Evolutionary conservation across 2,329 filamentous ascomycete genomes (phyloP).

Genomic region (Pseudonectria foliicola): DNA sequence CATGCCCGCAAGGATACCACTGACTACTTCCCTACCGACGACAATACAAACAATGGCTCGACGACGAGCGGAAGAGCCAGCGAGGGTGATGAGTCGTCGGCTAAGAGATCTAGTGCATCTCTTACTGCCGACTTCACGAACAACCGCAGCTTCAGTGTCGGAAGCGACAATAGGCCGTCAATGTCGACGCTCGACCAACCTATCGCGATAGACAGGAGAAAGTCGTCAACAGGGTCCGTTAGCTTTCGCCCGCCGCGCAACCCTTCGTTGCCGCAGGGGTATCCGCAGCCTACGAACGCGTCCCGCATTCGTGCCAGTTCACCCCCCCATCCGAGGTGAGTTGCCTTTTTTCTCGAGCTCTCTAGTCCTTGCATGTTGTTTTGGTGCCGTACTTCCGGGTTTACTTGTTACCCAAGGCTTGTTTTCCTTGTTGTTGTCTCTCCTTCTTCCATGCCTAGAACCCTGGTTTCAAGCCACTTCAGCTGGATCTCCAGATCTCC

Average conservation of each 20-base stretch:
- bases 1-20: constrained; percentile 11
- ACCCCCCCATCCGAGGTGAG: constrained; percentile 43
- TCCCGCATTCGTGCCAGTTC: constrained; percentile 38
- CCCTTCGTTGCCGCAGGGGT: constrained; percentile 41
- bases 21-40: constrained; percentile 22
- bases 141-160: constrained; percentile 18
- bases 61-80: constrained; percentile 17
- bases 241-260: constrained; percentile 38
- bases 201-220: constrained; percentile 26
- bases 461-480: not conserved
- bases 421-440: no score
- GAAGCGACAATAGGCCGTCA: constrained; percentile 20
- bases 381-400: no score
- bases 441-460: not conserved
- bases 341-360: constrained; percentile 1
- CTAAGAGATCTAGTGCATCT: constrained; percentile 26
- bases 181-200: constrained; percentile 14
- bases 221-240: constrained; percentile 41
- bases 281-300: constrained; percentile 37
- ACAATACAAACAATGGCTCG: constrained; percentile 17
- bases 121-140: constrained; percentile 27
- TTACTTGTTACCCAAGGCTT: not conserved
- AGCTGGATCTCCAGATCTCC: constrained; percentile 2
- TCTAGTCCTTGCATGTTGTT: not conserved
- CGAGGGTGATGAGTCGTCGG: constrained; percentile 26